Percentiles rank a stretch among this genome's conserved stretches.
Conservation (phyloP, 202 grass and related monocot species). For the Panicum hallii region DNA sequence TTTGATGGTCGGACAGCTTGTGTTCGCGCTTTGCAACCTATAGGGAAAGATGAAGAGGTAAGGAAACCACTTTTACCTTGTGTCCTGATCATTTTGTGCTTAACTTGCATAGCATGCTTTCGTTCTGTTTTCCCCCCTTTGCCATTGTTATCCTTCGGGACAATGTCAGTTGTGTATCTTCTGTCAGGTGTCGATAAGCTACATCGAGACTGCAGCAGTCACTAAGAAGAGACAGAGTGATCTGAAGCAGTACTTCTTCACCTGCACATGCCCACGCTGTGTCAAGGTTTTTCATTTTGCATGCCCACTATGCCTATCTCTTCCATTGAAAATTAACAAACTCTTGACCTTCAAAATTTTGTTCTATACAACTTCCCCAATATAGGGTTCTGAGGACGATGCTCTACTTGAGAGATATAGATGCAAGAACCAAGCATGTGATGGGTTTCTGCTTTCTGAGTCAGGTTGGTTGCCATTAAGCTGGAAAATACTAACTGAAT, state of each 20-base stretch:
- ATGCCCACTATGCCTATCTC: slow-evolving; percentile 19
- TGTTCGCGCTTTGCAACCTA: slow-evolving; percentile 74
- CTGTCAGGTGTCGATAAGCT: slow-evolving; percentile 87
- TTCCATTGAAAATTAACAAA: slow-evolving; percentile 21
- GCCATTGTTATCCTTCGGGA: slow-evolving; percentile 30
- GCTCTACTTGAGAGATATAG: slow-evolving; percentile 71
- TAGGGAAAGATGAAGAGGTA: slow-evolving; percentile 85
- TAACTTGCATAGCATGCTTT: slow-evolving; percentile 37
- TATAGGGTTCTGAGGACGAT: slow-evolving; percentile 66
- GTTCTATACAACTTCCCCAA: slow-evolving; percentile 38
- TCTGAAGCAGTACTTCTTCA: slow-evolving; percentile 94
- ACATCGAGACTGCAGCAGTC: slow-evolving; percentile 86
- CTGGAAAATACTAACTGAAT: slow-evolving; percentile 20
- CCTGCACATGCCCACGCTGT: slow-evolving; percentile 72
- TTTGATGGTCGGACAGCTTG: slow-evolving; percentile 79
- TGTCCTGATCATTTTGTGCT: slow-evolving; percentile 33
- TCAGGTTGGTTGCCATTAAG: slow-evolving; percentile 54
- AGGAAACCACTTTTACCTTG: slow-evolving; percentile 22
- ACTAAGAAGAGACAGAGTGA: slow-evolving; percentile 71
- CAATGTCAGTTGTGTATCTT: slow-evolving; percentile 12
- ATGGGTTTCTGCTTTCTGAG: slow-evolving; percentile 61
- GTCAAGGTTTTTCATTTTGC: slow-evolving; percentile 63
- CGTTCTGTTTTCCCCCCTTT: slow-evolving; percentile 23
- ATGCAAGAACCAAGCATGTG: slow-evolving; percentile 75
- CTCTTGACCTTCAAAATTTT: slow-evolving; percentile 16